These are phyloP conservation scores for Chenopodium quinoa DNA, from an alignment of 148 eudicot species.

Conservation along the genomic window DNA sequence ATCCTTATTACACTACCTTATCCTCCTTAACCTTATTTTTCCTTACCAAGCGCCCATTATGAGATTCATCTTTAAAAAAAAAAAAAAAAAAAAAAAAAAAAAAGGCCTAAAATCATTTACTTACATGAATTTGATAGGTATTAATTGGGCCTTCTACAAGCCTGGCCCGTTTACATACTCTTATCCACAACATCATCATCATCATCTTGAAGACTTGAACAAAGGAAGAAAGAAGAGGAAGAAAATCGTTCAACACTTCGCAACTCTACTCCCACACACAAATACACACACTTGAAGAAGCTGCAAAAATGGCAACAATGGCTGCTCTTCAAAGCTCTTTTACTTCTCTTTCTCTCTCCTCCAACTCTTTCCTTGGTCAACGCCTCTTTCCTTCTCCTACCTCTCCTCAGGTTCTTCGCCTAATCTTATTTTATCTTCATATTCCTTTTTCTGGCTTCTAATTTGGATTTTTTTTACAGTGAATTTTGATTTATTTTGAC, in stretches of 20 bases:
- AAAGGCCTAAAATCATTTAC: no score
- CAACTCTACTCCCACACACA: not conserved
- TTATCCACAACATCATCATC: no score
- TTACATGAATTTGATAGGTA: no score
- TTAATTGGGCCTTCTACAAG: no score
- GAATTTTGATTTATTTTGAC: not conserved
- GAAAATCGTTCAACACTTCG: not conserved
- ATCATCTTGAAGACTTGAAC: no score
- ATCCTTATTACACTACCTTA: no score
- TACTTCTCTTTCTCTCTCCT: constrained; percentile 64
- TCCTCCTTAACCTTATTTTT: no score
- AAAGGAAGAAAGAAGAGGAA: not conserved
- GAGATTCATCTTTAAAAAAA: no score
- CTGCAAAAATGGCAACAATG: constrained; percentile 54
- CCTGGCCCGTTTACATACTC: no score
- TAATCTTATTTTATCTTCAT: not conserved
- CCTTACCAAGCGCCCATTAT: no score
- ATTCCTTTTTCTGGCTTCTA: not conserved
- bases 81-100: no score
- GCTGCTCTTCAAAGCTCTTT: constrained; percentile 81
- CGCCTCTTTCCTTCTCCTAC: constrained; percentile 52
- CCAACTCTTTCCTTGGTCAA: constrained; percentile 70
- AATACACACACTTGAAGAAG: not conserved
- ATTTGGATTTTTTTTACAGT: not conserved
- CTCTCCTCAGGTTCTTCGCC: constrained; percentile 29